Conservation (phyloP, 2,329 filamentous ascomycete species). For the Penicillium sp. region DNA sequence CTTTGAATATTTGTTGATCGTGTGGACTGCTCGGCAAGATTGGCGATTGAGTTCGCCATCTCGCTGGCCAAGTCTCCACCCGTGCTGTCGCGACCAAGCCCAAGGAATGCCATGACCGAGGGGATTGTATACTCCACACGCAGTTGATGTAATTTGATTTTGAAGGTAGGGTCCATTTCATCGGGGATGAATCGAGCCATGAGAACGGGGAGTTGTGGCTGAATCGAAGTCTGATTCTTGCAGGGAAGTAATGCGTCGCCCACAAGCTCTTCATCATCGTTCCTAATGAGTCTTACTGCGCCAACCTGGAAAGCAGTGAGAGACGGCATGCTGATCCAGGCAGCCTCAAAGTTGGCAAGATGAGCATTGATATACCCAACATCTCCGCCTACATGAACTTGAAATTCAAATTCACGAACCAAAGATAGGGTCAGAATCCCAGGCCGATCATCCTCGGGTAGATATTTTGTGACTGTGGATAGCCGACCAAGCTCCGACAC, state of each 20-base stretch:
- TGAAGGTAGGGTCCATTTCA: constrained; percentile 88
- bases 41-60: constrained; percentile 76
- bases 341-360: constrained; percentile 66
- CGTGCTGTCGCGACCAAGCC: constrained; percentile 65
- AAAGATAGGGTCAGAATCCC: constrained; percentile 75
- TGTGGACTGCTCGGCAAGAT: constrained; percentile 58
- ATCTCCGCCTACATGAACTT: constrained; percentile 64
- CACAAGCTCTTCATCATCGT: constrained; percentile 69
- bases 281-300: constrained; percentile 61
- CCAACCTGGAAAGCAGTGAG: constrained; percentile 76
- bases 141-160: constrained; percentile 80
- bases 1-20: constrained; percentile 6
- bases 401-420: constrained; percentile 62
- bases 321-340: constrained; percentile 81
- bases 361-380: constrained; percentile 64
- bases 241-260: constrained; percentile 55
- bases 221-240: constrained; percentile 15
- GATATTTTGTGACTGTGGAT: constrained; percentile 86
- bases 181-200: constrained; percentile 91
- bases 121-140: constrained; percentile 86
- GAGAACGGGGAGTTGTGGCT: constrained; percentile 58
- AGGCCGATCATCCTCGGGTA: constrained; percentile 92
- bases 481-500: constrained; percentile 78
- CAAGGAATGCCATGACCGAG: constrained; percentile 76
- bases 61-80: constrained; percentile 72